Evolutionary conservation across 768 basidiomycete species (phyloP), one percentile per base, ranked within the genome.

Genomic region (Psilocybe azurescens): DNA sequence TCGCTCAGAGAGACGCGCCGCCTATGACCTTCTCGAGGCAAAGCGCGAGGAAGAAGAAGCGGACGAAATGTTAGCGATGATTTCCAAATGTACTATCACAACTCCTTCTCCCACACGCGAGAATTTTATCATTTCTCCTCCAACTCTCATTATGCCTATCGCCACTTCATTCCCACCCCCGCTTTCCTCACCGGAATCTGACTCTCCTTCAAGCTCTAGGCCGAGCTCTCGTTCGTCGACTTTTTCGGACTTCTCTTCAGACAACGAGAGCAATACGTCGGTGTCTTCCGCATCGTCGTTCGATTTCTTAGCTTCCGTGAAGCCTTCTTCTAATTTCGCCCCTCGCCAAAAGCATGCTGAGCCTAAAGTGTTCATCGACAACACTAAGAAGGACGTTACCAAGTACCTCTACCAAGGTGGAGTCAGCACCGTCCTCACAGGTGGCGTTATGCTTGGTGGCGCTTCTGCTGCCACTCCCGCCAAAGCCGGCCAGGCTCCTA

Each of bases 341-440:
- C 62, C 62, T 36, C 67, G 61, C 59, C 62, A 56, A 41, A 20
- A 51, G 49, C 55, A 38, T 38, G 20, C 64, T 24, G 24, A 24
- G 24, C 5, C 61, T 50, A 60, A 48, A 1, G 67, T 74, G 3
- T 59, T 72, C 63, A 63, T 74, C 28, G 69, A 75, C 54, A 69
- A 55, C 33, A 54, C 65, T 18, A 73, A 72, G 57, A 72, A 69
- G 36, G 60, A 72, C 8, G 66, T 73, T 9, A 75, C 73, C 16
- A 76, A 73, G 36, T 81, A 79, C 66, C 69, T 78, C 13, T 81
- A 81, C 65, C 74, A 75, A 61, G 80, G 79, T 48, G 80, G 80
- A 13, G 71, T 77, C 38, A 80, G 79, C 70, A 79, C 74, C 62
- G 77, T 78, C 36, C 74, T 80, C 52, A 77, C 76, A 11, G 80